Percentiles rank a stretch among this genome's conserved stretches.
phyloP scores from a whole-genome alignment of 2,329 filamentous ascomycete species.

The Claviceps digitariae region DNA sequence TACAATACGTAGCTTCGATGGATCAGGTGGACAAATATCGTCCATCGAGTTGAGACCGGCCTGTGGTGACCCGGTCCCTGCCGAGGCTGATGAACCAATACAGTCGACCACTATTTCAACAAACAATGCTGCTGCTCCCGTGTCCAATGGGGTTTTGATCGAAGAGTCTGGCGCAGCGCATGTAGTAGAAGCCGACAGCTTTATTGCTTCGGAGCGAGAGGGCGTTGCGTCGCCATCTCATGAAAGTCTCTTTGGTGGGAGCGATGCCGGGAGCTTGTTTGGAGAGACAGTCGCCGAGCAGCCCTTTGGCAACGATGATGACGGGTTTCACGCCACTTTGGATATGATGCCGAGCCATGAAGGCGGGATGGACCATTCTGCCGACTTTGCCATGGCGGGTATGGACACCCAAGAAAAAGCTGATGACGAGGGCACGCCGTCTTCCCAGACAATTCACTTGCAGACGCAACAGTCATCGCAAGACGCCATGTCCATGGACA shows the following conservation, averaged over 20 bases:
- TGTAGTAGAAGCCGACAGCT: constrained; percentile 12
- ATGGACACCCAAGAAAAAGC: constrained; percentile 10
- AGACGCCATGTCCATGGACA: constrained; percentile 9
- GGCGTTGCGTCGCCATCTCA: constrained; percentile 56
- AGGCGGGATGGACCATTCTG: constrained; percentile 27
- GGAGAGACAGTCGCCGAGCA: constrained; percentile 53
- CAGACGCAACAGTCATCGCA: neutral
- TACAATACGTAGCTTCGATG: constrained; percentile 60
- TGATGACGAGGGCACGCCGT: neutral
- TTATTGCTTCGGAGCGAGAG: constrained; percentile 24
- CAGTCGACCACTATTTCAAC: constrained; percentile 58
- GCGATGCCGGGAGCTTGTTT: constrained; percentile 72
- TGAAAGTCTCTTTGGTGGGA: constrained; percentile 69
- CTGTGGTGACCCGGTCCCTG: constrained; percentile 61
- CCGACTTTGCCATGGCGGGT: constrained; percentile 28
- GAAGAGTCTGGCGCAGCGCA: constrained; percentile 10
- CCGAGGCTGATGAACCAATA: constrained; percentile 48
- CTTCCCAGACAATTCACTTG: neutral
- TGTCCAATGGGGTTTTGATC: constrained; percentile 33
- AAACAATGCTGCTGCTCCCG: constrained; percentile 54
- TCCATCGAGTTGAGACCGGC: constrained; percentile 74
- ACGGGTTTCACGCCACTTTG: constrained; percentile 68
- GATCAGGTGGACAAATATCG: constrained; percentile 71
- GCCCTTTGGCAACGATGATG: constrained; percentile 69
- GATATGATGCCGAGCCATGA: constrained; percentile 33